phyloP scores from a whole-genome alignment of 495 filamentous ascomycete genomes.

The Penicillium desertorum region DNA sequence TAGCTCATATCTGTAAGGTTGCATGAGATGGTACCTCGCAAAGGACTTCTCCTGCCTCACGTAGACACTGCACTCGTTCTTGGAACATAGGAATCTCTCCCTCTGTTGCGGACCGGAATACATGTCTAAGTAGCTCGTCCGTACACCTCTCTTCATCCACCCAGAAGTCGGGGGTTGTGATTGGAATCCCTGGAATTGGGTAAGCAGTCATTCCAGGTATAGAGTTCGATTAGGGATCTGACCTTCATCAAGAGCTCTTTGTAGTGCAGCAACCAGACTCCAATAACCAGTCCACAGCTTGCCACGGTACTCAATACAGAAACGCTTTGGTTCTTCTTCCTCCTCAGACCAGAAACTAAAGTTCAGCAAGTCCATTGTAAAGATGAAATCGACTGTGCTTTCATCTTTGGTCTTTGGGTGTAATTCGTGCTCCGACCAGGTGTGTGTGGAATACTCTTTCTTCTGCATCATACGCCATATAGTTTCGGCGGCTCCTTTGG shows the following conservation, averaged over 20 bases:
- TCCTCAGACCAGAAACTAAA: constrained; percentile 92
- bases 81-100: constrained; percentile 85
- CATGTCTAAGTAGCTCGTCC: constrained; percentile 66
- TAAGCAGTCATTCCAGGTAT: constrained; percentile 9
- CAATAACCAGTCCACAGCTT: constrained; percentile 91
- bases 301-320: constrained; percentile 75
- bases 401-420: constrained; percentile 81
- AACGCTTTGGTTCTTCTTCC: constrained; percentile 59
- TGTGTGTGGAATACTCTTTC: constrained; percentile 77
- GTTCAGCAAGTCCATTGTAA: constrained; percentile 94
- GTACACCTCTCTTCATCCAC: constrained; percentile 72
- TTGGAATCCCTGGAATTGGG: constrained; percentile 66
- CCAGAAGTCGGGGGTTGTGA: constrained; percentile 89
- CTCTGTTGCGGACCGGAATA: constrained; percentile 83
- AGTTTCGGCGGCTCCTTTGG: constrained; percentile 73
- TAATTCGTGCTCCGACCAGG: constrained; percentile 86
- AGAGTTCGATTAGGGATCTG: constrained; percentile 23
- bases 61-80: constrained; percentile 74
- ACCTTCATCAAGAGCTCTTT: constrained; percentile 89
- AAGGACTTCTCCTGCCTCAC: constrained; percentile 81
- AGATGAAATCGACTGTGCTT: constrained; percentile 82
- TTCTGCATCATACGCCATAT: constrained; percentile 81
- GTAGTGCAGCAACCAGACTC: constrained; percentile 84
- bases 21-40: constrained; percentile 62
- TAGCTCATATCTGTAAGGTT: background rate